Evolutionary conservation across 805 yeast genomes (phyloP).

Genomic region (Zygosaccharomyces siamensis): DNA sequence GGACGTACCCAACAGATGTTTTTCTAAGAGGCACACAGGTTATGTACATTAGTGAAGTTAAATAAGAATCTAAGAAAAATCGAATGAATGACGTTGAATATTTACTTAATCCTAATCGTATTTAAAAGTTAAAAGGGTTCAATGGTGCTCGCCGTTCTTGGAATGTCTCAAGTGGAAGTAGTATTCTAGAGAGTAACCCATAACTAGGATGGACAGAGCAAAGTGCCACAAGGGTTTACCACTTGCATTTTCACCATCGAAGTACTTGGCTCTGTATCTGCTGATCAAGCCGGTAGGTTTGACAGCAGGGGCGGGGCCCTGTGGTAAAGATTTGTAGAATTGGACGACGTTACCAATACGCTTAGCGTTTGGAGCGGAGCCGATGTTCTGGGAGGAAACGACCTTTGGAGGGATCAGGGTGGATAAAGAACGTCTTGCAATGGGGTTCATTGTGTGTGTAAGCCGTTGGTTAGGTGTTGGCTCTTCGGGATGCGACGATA

Average conservation of each 20-base stretch:
- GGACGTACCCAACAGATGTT: constrained; percentile 32
- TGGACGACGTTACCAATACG: constrained; percentile 92
- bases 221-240: constrained; percentile 81
- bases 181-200: constrained; percentile 92
- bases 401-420: constrained; percentile 98
- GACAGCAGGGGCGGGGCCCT: constrained; percentile 78
- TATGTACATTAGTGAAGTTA: constrained; percentile 34
- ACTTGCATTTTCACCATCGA: constrained; percentile 76
- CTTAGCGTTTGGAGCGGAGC: constrained; percentile 94
- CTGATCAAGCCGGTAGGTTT: constrained; percentile 65
- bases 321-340: constrained; percentile 94
- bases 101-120: constrained; percentile 5
- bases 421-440: constrained; percentile 88
- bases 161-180: constrained; percentile 77
- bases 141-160: constrained; percentile 45
- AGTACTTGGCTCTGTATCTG: constrained; percentile 80
- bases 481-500: background rate
- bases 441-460: constrained; percentile 14
- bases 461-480: background rate
- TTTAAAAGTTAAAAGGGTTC: background rate
- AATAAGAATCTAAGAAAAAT: constrained; percentile 3
- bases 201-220: constrained; percentile 57
- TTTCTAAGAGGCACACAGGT: constrained; percentile 37
- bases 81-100: background rate
- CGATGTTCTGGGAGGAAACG: constrained; percentile 93